Conservation (phyloP, 306 rosid species). For the Cucurbita argyrosperma region DNA sequence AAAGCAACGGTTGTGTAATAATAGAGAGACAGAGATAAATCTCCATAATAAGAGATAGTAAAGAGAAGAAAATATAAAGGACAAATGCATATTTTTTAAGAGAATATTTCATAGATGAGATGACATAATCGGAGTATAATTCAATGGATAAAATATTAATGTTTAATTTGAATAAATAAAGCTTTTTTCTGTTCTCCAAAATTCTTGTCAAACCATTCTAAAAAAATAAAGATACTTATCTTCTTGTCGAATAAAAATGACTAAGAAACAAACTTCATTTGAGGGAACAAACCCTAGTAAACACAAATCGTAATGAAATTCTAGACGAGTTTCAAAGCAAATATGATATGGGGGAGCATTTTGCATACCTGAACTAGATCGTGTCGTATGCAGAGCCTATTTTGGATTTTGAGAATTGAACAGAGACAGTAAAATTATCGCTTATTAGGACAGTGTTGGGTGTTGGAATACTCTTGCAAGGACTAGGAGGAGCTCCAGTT, state of each 20-base stretch:
- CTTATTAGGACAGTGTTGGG: conserved; percentile 39
- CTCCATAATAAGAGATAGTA: background rate
- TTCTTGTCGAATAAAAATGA: background rate
- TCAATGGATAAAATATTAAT: no score
- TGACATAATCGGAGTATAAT: no score
- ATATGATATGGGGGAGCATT: background rate
- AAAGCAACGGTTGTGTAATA: background rate
- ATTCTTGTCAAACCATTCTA: background rate
- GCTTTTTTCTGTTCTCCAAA: background rate
- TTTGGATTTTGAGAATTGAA: conserved; percentile 54
- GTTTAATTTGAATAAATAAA: background rate
- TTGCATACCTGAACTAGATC: conserved; percentile 29
- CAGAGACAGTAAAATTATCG: conserved; percentile 77
- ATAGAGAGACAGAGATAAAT: background rate
- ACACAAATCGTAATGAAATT: background rate
- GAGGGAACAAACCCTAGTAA: background rate
- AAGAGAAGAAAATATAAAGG: no score
- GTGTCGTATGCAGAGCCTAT: conserved; percentile 15
- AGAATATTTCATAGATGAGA: no score
- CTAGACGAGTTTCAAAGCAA: background rate
- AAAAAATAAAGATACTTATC: no score
- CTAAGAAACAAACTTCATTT: background rate
- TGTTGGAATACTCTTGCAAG: conserved; percentile 62
- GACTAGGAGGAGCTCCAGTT: conserved; percentile 61
- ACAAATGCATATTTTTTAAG: no score